Evolutionary conservation across 2,329 filamentous ascomycete species (phyloP), one percentile per base, ranked within the genome.

Genomic region (Botrytis medusae): DNA sequence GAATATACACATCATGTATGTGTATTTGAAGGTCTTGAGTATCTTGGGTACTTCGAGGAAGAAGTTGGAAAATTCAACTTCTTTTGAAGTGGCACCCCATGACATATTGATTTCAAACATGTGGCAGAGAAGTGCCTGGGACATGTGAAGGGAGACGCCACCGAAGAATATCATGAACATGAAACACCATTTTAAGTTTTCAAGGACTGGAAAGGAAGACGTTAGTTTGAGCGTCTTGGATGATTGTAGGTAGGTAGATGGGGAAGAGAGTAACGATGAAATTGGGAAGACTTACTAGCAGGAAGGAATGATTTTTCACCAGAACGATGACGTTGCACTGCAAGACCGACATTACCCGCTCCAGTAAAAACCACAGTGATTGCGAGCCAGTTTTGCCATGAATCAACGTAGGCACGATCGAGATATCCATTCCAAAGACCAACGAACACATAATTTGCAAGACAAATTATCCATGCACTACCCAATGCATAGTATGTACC

Each of bases 41-140:
- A 74, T 46, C 59, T 72, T 70, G 20, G 59, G 57, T 18, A 74
- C 54, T 32, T 68, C 71, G 4, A 70, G 22, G 62, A 72, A 74
- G 74, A 77, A 76, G 9, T 72, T 71, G 37, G 71, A 71, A 37
- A 72, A 65, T 79, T 93, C 91, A 59, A 88, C 88, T 83, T 96
- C 93, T 83, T 96, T 96, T 64, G 90, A 88, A 0, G 93, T 96
- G 2, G 93, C 90, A 61, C 92, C 92, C 93, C 93, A 96, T 4
- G 88, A 88, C 90, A 95, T 95, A 83, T 95, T 87, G 80, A 95
- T 89, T 83, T 92, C 89, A 81, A 95, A 92, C 87, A 95, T 92
- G 84, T 96, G 93, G 18, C 89, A 88, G 65, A 95, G 82, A 57
- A 97, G 85, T 0, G 93, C 93, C 81, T 94, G 91, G 59, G 89